A percentile compares a stretch with the other conserved stretches of the same genome.
phyloP scores from a whole-genome alignment of 306 rosid genomes.

The Prunus mongolica region DNA sequence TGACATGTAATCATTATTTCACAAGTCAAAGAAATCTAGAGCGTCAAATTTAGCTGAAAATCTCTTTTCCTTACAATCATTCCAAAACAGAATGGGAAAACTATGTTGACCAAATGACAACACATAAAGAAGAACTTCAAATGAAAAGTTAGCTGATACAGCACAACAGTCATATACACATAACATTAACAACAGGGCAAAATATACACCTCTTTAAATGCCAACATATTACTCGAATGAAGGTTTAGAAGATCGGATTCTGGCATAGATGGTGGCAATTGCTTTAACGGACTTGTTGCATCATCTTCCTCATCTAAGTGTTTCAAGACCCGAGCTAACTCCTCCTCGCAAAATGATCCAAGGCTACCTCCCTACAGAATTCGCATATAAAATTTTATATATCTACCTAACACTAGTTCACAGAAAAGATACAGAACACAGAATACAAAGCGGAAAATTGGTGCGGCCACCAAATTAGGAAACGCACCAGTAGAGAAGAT shows the following conservation, averaged over 20 bases:
- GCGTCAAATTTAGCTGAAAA: neutral
- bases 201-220: constrained; percentile 53
- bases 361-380: constrained; percentile 67
- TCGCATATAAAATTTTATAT: neutral
- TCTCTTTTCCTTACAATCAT: neutral
- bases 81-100: neutral
- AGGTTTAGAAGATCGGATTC: constrained; percentile 62
- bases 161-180: neutral
- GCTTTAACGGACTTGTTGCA: constrained; percentile 85
- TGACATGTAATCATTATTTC: neutral
- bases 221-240: constrained; percentile 44
- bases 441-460: too few relatives aligned
- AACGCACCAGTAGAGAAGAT: constrained; percentile 52
- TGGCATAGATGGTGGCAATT: constrained; percentile 39
- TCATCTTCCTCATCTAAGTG: constrained; percentile 95
- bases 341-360: constrained; percentile 89
- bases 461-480: neutral
- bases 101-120: neutral
- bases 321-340: constrained; percentile 71
- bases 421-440: neutral
- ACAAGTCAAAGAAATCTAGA: neutral
- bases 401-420: neutral
- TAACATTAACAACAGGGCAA: neutral
- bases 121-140: neutral
- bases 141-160: neutral